Percentiles rank a stretch among this genome's conserved stretches.
Conservation (phyloP, 192 early-diverging fungal genomes). For the Backusella liffmaniae region DNA sequence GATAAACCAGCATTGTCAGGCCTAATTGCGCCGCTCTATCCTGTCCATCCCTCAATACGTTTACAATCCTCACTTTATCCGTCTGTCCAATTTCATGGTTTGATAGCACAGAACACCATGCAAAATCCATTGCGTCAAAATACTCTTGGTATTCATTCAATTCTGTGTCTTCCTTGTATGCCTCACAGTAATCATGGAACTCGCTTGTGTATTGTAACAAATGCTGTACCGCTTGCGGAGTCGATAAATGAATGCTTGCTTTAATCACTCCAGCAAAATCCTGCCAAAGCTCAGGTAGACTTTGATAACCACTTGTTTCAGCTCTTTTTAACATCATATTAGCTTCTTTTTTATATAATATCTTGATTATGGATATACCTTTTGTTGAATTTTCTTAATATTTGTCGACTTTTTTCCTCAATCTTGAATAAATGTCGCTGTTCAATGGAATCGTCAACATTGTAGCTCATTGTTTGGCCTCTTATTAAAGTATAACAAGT, state of each 20-base stretch:
- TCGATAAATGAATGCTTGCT: background rate
- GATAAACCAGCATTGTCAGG: background rate
- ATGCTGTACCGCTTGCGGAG: slow-evolving; percentile 3
- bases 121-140: slow-evolving; percentile 17
- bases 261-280: background rate
- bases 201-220: slow-evolving; percentile 8
- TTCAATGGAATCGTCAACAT: background rate
- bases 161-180: slow-evolving; percentile 10
- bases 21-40: background rate
- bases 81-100: background rate
- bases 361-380: background rate
- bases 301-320: slow-evolving; percentile 8
- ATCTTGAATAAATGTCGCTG: background rate
- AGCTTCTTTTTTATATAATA: background rate
- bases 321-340: background rate
- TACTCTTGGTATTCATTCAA: slow-evolving; percentile 7
- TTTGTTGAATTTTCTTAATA: slow-evolving; percentile 7
- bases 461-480: background rate
- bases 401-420: background rate
- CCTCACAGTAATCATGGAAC: slow-evolving; percentile 18
- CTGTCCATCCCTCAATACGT: slow-evolving; percentile 11
- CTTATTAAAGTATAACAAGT: background rate
- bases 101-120: background rate
- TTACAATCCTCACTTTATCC: slow-evolving; percentile 18
- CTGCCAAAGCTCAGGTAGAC: slow-evolving; percentile 6